Conservation (phyloP, 2,329 filamentous ascomycete genomes). For the Orbilia oligospora region DNA sequence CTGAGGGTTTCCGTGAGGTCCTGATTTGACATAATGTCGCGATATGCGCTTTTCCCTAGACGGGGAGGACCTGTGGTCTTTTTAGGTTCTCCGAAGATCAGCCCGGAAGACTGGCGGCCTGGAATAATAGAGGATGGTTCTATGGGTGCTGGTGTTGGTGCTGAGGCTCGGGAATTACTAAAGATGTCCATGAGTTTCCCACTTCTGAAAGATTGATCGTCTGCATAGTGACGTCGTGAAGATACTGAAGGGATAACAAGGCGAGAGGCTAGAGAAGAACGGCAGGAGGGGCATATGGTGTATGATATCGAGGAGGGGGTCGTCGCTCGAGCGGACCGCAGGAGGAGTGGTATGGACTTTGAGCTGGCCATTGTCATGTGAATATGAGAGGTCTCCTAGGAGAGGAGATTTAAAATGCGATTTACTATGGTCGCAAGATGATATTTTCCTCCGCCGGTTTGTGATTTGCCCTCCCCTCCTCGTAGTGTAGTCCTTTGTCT, state of each 20-base stretch:
- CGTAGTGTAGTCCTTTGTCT: constrained; percentile 20
- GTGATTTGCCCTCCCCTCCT: constrained; percentile 44
- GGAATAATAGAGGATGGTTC: constrained; percentile 24
- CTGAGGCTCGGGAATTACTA: background rate
- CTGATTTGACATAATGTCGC: background rate
- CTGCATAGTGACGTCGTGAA: constrained; percentile 33
- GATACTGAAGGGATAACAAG: constrained; percentile 19
- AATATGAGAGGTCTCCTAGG: background rate
- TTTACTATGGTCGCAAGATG: background rate
- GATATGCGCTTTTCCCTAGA: background rate
- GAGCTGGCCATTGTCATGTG: constrained; percentile 36
- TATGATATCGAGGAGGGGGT: constrained; percentile 31
- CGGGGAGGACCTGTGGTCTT: background rate
- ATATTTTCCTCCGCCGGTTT: background rate
- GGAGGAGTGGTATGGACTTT: constrained; percentile 36
- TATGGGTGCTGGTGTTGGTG: constrained; percentile 15
- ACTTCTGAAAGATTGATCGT: constrained; percentile 7
- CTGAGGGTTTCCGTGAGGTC: constrained; percentile 1
- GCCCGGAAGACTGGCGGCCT: constrained; percentile 4
- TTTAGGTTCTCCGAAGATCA: constrained; percentile 2
- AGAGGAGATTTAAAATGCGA: background rate
- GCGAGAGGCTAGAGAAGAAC: constrained; percentile 23
- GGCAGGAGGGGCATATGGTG: constrained; percentile 42
- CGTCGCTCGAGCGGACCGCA: constrained; percentile 35
- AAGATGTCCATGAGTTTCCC: background rate